phyloP scores from a whole-genome alignment of 139 green algal species.

The Eudorina sp. region DNA sequence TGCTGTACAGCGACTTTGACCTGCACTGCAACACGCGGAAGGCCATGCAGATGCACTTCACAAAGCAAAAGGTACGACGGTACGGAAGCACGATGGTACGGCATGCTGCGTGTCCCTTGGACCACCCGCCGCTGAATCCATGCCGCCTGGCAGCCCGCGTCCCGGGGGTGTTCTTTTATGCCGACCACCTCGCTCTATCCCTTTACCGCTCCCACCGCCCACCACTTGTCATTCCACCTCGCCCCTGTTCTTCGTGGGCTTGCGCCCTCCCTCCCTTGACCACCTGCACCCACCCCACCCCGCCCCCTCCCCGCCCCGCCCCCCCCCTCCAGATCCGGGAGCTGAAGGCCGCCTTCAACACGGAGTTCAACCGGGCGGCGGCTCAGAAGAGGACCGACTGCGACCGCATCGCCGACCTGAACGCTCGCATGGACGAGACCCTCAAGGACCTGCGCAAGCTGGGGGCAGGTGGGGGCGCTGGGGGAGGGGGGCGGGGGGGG shows the following conservation, averaged over 20 bases:
- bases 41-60: slow-evolving; percentile 34
- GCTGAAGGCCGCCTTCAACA: slow-evolving; percentile 56
- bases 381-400: slow-evolving; percentile 43
- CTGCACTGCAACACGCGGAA: slow-evolving; percentile 47
- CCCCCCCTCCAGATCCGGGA: slow-evolving; percentile 25
- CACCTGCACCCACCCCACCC: neutral
- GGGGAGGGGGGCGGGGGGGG: no score
- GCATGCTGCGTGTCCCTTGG: no score
- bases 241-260: neutral
- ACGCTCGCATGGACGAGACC: slow-evolving; percentile 56
- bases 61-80: slow-evolving; percentile 31
- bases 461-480: slow-evolving; percentile 20
- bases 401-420: slow-evolving; percentile 60
- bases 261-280: neutral
- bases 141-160: no score
- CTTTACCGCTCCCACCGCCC: no score
- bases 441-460: slow-evolving; percentile 44
- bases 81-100: no score
- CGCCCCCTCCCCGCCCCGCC: neutral
- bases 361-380: slow-evolving; percentile 35
- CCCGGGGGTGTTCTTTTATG: no score
- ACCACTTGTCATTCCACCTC: no score
- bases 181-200: no score
- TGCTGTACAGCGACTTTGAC: slow-evolving; percentile 56
- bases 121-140: no score